Conservation (phyloP, 75 land plant species). For the Larix kaempferi region DNA sequence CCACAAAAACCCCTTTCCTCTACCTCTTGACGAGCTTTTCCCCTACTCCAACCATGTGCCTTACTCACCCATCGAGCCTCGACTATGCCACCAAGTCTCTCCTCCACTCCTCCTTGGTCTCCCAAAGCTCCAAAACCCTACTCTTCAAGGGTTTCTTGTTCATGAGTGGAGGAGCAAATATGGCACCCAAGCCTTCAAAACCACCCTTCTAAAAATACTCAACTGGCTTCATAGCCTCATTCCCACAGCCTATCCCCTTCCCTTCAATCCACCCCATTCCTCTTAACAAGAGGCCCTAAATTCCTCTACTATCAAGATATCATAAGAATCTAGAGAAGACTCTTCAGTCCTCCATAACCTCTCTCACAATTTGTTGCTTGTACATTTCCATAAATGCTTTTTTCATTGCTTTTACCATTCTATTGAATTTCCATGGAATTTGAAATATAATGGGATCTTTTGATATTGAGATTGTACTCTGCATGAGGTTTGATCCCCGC, state of each 20-base stretch:
- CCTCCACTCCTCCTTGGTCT: constrained; percentile 12
- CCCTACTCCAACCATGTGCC: not conserved
- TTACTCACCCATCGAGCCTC: not conserved
- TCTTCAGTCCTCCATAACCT: constrained; percentile 50
- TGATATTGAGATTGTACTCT: constrained; percentile 32
- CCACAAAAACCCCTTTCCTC: constrained; percentile 8
- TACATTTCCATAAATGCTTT: not conserved
- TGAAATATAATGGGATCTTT: not conserved
- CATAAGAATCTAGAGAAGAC: constrained; percentile 43
- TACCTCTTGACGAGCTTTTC: constrained; percentile 3
- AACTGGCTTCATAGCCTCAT: constrained; percentile 37
- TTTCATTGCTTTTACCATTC: not conserved
- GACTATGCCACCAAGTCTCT: not conserved
- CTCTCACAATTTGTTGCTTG: constrained; percentile 25
- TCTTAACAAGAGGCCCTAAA: constrained; percentile 63
- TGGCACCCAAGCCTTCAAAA: constrained; percentile 56
- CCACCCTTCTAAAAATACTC: constrained; percentile 23
- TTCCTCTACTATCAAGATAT: constrained; percentile 55
- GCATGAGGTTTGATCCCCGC: not conserved
- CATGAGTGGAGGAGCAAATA: constrained; percentile 8
- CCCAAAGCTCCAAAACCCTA: constrained; percentile 25
- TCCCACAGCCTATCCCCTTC: constrained; percentile 46
- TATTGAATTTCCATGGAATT: not conserved
- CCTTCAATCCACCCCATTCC: constrained; percentile 85
- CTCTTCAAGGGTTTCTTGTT: not conserved